Conservation (phyloP, 148 eudicot genomes). For the Salicornia ramosissima region DNA sequence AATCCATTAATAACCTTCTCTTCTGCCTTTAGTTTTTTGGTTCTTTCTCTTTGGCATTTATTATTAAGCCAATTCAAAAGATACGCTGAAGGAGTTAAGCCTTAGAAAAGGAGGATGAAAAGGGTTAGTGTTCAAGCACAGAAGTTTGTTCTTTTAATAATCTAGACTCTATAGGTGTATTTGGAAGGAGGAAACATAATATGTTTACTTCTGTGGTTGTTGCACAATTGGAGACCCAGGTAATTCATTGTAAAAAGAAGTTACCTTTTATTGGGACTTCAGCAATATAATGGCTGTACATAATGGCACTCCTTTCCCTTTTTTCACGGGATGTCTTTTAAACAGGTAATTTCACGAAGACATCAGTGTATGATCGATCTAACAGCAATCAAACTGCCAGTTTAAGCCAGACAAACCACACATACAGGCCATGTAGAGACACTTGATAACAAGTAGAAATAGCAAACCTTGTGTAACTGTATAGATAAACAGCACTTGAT, state of each 20-base stretch:
- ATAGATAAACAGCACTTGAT: too few species aligned
- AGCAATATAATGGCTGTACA: too few species aligned
- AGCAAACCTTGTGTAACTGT: too few species aligned
- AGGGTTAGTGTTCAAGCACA: background rate
- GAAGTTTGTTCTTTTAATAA: background rate
- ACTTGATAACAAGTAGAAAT: too few species aligned
- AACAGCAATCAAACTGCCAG: background rate
- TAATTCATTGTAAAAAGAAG: background rate
- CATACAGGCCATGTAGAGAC: background rate
- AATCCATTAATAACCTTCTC: background rate
- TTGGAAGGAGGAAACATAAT: background rate
- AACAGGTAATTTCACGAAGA: background rate
- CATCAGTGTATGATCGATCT: background rate
- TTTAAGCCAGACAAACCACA: background rate
- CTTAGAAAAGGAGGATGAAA: background rate
- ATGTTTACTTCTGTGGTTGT: too few species aligned
- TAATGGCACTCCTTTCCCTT: too few species aligned
- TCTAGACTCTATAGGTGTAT: background rate
- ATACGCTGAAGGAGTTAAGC: background rate
- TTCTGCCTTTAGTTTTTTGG: background rate
- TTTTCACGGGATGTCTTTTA: too few species aligned
- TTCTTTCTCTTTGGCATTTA: background rate
- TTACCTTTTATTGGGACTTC: too few species aligned
- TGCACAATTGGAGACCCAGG: background rate
- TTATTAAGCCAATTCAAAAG: background rate